A percentile compares a stretch with the other conserved stretches of the same genome.
phyloP scores from a whole-genome alignment of 192 early-diverging fungal species.

The Umbelopsis sp. region DNA sequence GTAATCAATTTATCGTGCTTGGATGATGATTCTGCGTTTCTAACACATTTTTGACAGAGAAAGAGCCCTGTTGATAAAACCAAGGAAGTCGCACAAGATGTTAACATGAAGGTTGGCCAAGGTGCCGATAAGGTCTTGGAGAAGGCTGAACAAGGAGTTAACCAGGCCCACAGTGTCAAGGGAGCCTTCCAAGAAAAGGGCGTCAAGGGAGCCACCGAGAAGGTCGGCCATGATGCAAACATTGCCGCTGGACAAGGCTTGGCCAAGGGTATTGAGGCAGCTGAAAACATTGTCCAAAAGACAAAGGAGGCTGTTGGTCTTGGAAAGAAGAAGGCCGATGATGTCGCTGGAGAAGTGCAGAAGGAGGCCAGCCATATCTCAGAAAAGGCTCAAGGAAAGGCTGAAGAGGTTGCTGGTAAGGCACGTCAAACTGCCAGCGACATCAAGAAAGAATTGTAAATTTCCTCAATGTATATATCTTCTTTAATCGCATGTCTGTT shows the following conservation, averaged over 20 bases:
- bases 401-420: constrained; percentile 10
- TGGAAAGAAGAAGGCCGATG: constrained; percentile 23
- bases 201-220: constrained; percentile 16
- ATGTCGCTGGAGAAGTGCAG: neutral
- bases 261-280: constrained; percentile 29
- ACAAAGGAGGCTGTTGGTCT: constrained; percentile 27
- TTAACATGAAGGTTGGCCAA: constrained; percentile 32
- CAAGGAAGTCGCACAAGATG: constrained; percentile 35
- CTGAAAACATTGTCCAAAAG: constrained; percentile 28
- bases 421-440: constrained; percentile 8
- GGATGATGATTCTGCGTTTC: neutral
- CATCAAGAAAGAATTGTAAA: neutral
- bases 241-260: constrained; percentile 27
- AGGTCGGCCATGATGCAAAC: constrained; percentile 23
- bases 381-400: constrained; percentile 16
- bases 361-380: constrained; percentile 13
- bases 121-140: constrained; percentile 25
- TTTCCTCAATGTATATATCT: neutral
- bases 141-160: neutral
- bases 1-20: neutral
- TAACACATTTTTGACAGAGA: neutral
- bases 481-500: neutral
- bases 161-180: constrained; percentile 3
- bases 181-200: constrained; percentile 8
- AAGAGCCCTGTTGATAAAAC: constrained; percentile 25